phyloP scores from a whole-genome alignment of 192 early-diverging fungal genomes.

The Glomus cerebriforme region DNA sequence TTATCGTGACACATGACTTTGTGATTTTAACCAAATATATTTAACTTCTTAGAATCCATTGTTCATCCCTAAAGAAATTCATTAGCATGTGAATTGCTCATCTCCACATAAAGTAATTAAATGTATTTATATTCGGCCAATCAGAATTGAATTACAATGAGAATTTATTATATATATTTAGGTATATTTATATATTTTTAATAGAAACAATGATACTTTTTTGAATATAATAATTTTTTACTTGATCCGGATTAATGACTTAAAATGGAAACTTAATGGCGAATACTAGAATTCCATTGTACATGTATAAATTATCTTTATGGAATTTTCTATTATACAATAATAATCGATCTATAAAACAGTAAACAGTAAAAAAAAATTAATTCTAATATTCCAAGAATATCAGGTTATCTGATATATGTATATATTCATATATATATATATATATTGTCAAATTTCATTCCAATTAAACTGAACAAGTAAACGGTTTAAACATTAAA shows the following conservation, averaged over 20 bases:
- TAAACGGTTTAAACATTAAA: too few species aligned
- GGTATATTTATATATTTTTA: too few species aligned
- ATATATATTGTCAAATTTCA: too few species aligned
- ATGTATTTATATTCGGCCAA: background rate
- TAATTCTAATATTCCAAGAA: too few species aligned
- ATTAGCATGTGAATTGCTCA: background rate
- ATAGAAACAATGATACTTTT: too few species aligned
- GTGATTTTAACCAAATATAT: background rate
- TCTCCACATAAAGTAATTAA: background rate
- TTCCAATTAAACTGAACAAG: too few species aligned
- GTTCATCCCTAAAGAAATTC: background rate
- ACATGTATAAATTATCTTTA: background rate
- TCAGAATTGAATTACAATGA: background rate
- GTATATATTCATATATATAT: too few species aligned
- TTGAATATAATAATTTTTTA: background rate
- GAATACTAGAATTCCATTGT: background rate
- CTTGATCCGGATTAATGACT: background rate
- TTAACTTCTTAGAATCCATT: background rate
- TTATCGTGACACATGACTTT: background rate
- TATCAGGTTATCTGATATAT: too few species aligned
- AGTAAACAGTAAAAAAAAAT: too few species aligned
- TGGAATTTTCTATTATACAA: too few species aligned
- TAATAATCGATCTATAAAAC: too few species aligned
- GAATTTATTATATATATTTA: too few species aligned
- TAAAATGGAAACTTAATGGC: background rate